Percentiles rank a stretch among this genome's conserved stretches.
These are phyloP conservation scores for Schizothecium vesticola DNA, from an alignment of 495 filamentous ascomycete species.

Conservation along the genomic window DNA sequence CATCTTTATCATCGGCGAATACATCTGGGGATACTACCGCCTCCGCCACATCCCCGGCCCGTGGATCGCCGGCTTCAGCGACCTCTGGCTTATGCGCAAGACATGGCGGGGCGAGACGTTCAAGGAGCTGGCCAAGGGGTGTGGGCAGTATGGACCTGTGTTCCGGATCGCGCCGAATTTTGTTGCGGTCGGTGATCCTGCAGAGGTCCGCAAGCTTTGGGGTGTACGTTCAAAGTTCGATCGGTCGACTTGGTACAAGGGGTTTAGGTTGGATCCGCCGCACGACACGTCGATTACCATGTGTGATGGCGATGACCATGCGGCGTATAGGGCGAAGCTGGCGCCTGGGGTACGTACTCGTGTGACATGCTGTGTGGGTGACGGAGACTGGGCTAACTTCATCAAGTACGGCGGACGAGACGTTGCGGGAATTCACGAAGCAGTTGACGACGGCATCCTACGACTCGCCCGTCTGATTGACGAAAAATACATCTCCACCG, in stretches of 20 bases:
- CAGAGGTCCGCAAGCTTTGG: conserved; percentile 1
- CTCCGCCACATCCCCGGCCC: background rate
- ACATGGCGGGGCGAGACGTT: conserved; percentile 1
- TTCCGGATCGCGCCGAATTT: conserved; percentile 11
- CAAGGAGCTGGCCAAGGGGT: background rate
- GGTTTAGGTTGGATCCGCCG: conserved; percentile 9
- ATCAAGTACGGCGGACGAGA: background rate
- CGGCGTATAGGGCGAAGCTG: background rate
- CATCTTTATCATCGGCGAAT: background rate
- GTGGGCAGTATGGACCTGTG: background rate
- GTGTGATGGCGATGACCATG: background rate
- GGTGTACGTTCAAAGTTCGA: conserved; percentile 3
- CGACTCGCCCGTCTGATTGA: background rate
- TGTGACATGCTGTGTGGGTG: no score
- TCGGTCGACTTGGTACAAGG: conserved; percentile 7
- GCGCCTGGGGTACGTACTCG: no score
- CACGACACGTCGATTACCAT: conserved; percentile 5
- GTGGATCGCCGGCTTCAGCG: background rate
- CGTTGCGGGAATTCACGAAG: background rate
- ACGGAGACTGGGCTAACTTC: no score
- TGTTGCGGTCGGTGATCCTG: background rate
- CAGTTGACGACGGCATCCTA: background rate
- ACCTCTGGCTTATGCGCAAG: background rate
- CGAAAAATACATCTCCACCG: conserved; percentile 1
- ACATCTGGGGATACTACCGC: background rate